Base-by-base conservation (phyloP, 257 asterid species). In the Paraleonurus japonicus region DNA sequence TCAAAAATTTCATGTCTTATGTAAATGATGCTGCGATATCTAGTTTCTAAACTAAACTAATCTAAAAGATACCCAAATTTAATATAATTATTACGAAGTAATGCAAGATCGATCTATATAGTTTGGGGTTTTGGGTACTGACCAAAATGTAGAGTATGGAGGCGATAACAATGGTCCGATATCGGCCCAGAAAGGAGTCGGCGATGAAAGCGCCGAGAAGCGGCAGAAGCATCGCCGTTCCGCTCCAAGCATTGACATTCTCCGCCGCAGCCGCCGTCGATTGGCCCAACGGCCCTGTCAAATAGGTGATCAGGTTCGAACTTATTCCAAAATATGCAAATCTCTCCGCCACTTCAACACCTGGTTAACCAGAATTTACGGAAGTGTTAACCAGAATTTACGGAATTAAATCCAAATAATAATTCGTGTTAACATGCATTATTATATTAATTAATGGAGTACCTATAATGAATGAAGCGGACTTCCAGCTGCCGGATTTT, bases 161-260 rank as follows among this genome's bases (percentile, higher is more conserved):
- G 15, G 86, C 82, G n/a, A 54, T 4, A 8, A 75, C 13, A 32
- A 81, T 74, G 23, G 84, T 79, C 5, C 81, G 76, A 71, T 67
- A 84, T 5, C 81, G 71, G n/a, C 89, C 89, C 27, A 76, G 43
- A 75, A 11, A 71, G 0, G 86, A 81, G 57, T 84, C 86, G 24
- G 89, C 89, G 47, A 81, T 7, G 63, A 72, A 79, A 65, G 83
- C 85, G 6, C 85, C 85, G 6, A 83, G 7, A 6, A 83, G 78
- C 3, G 86, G 89, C 53, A 70, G 24, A 26, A 84, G 80, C 65
- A 2, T 1, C 67, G 80, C 78, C 48, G 75, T 50, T 1, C 86
- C 86, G 20, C 9, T 20, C 86, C 83, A 84, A 0, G 65, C 75
- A 45, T 81, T 84, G 47, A 81, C 79, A 39, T 77, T 77, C 73